A percentile compares a stretch with the other conserved stretches of the same genome.
Evolutionary conservation across 2,329 filamentous ascomycete species (phyloP).

Genomic region (Penicillium sclerotigenum): DNA sequence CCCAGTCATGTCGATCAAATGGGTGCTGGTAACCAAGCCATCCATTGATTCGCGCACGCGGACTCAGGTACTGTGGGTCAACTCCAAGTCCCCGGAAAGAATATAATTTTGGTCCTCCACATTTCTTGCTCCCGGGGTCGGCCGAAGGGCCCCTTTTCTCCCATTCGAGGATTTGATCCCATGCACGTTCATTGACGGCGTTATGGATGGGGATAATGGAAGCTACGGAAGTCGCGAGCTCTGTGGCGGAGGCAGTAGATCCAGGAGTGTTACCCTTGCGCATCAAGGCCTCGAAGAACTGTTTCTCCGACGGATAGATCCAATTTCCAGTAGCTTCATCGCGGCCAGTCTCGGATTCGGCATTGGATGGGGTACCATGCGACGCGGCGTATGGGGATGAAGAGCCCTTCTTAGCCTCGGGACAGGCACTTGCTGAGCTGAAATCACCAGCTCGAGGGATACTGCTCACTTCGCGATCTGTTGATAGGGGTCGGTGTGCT

Average conservation of each 20-base stretch:
- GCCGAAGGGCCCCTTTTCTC: slow-evolving; percentile 63
- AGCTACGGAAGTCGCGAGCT: slow-evolving; percentile 70
- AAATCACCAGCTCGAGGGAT: slow-evolving; percentile 64
- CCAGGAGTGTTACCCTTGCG: slow-evolving; percentile 76
- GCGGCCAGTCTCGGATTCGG: slow-evolving; percentile 72
- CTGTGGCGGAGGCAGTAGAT: slow-evolving; percentile 42
- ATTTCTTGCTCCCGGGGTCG: slow-evolving; percentile 60
- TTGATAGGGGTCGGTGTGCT: slow-evolving; percentile 53
- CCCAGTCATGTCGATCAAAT: slow-evolving; percentile 97
- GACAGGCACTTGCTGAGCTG: slow-evolving; percentile 15
- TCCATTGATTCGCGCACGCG: slow-evolving; percentile 77
- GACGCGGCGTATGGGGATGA: slow-evolving; percentile 32
- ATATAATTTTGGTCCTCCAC: slow-evolving; percentile 75
- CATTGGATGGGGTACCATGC: slow-evolving; percentile 59
- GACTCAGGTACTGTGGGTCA: slow-evolving; percentile 62
- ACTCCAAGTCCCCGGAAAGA: slow-evolving; percentile 69
- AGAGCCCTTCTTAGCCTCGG: slow-evolving; percentile 23
- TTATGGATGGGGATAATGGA: slow-evolving; percentile 97
- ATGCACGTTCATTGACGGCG: slow-evolving; percentile 94
- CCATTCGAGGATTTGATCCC: slow-evolving; percentile 88
- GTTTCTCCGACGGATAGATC: slow-evolving; percentile 94
- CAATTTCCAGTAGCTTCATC: slow-evolving; percentile 75
- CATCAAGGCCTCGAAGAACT: slow-evolving; percentile 97
- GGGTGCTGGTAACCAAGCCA: slow-evolving; percentile 84
- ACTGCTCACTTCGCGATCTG: slow-evolving; percentile 70